A percentile compares a stretch with the other conserved stretches of the same genome.
These are phyloP conservation scores for Phyllosticta capitalensis DNA, from an alignment of 2,329 filamentous ascomycete species.

Conservation along the genomic window DNA sequence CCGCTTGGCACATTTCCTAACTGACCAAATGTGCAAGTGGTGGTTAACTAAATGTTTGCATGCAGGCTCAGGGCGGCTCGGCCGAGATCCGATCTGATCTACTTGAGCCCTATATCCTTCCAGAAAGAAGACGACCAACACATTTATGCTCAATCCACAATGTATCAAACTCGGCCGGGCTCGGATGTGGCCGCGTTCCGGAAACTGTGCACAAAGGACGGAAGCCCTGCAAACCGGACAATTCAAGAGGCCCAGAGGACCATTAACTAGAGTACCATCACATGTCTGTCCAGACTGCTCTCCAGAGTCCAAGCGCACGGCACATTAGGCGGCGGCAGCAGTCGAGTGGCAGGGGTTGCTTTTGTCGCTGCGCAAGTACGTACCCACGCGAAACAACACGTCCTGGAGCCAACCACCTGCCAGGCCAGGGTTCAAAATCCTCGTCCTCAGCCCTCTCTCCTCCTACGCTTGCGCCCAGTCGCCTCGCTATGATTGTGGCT, in stretches of 20 bases:
- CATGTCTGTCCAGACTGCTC: neutral
- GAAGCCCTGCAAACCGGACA: neutral
- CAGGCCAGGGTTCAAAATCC: neutral
- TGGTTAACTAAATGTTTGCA: too few species aligned
- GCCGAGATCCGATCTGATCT: neutral
- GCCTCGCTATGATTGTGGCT: neutral
- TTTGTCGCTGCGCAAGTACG: neutral
- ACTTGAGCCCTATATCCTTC: too few species aligned
- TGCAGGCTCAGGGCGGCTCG: too few species aligned
- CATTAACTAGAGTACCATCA: neutral
- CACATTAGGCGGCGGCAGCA: neutral
- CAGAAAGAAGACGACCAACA: neutral
- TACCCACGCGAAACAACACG: neutral
- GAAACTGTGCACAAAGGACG: neutral
- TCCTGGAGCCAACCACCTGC: neutral
- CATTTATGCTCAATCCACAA: neutral
- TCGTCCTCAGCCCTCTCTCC: neutral
- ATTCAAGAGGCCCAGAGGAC: too few species aligned
- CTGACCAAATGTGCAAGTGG: too few species aligned
- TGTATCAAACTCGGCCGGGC: neutral
- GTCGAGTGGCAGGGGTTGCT: neutral
- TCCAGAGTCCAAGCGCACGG: neutral
- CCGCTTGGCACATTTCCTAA: too few species aligned
- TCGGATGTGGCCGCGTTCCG: neutral
- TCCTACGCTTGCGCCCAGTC: neutral